Evolutionary conservation across 495 filamentous ascomycete species (phyloP).

Genomic region (Aspergillus heteromorphus): DNA sequence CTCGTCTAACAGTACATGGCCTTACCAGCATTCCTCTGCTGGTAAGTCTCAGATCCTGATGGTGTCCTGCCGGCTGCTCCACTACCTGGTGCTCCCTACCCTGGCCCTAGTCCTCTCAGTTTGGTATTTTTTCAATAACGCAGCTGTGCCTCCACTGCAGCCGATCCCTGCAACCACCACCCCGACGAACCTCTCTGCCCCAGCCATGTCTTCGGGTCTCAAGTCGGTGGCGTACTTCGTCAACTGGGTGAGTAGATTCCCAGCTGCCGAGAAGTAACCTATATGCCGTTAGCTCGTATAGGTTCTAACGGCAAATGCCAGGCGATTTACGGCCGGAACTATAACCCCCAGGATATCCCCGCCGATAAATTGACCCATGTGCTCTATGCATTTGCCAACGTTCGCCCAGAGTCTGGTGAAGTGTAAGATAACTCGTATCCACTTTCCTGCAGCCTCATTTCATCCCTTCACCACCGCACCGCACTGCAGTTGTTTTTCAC

Average conservation of each 20-base stretch:
- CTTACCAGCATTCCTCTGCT: constrained; percentile 1
- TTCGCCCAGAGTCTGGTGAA: constrained; percentile 67
- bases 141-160: constrained; percentile 8
- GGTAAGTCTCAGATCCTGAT: constrained; percentile 2
- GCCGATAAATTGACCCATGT: constrained; percentile 86
- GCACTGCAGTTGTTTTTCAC: too few relatives aligned
- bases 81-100: constrained; percentile 5
- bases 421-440: constrained; percentile 59
- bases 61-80: constrained; percentile 4
- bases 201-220: constrained; percentile 29
- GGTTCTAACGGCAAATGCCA: constrained; percentile 26
- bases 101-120: constrained; percentile 13
- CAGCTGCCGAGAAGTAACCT: neutral
- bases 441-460: neutral
- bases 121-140: constrained; percentile 19
- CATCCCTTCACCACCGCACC: too few relatives aligned
- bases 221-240: constrained; percentile 52
- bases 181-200: constrained; percentile 10
- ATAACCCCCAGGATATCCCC: constrained; percentile 82
- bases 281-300: neutral
- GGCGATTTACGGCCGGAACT: constrained; percentile 82
- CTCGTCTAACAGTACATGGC: neutral
- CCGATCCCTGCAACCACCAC: neutral
- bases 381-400: constrained; percentile 85
- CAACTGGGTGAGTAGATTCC: constrained; percentile 46